Evolutionary conservation across 345 rosid genomes (phyloP), one percentile per base, ranked within the genome.

Genomic region (Salix udensis): DNA sequence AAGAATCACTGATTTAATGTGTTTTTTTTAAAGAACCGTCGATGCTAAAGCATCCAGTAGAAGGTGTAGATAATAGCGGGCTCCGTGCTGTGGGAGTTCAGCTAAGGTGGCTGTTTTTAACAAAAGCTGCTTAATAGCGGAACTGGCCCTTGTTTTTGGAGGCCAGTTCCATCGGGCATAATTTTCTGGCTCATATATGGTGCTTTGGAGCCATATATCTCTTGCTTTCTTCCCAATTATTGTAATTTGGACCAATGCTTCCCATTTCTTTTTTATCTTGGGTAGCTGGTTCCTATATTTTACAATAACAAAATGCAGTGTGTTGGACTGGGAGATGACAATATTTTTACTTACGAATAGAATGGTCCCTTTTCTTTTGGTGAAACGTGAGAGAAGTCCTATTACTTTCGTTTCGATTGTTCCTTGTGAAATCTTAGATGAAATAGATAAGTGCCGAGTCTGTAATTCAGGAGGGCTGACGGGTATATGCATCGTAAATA

Each of bases 101-200:
- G 79, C 77, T 77, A 68, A 58, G 75, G 90, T 83, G 84, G 90
- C 88, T 84, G 73, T 68, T 75, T 85, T 83, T 78, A 72, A 80
- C 84, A 70, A 68, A 81, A 88, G 91, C 87, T 85, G 83, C 88
- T 83, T 76, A 40, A 55, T 68, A 40, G 34, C 6, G 89, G 86
- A 71, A 79, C 48, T 74, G 75, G 82, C 85, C 82, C 83, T 72
- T 68, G 71, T 83, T 73, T 89, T 88, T 87, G 65, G 40, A 44
- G 88, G 88, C 82, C 80, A 19, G 48, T 83, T 86, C 81, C 76
- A 64, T 40, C 75, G 70, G 72, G 68, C 26, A 24, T 50, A 67
- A 24, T 9, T 13, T 34, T 76, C 21, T 30, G 13, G 67, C 42
- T 71, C 21, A 31, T 71, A 2, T 60, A 34, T 19, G 11, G 34